Evolutionary conservation across 2,329 filamentous ascomycete species (phyloP).

Genomic region (Penicillium sp.): DNA sequence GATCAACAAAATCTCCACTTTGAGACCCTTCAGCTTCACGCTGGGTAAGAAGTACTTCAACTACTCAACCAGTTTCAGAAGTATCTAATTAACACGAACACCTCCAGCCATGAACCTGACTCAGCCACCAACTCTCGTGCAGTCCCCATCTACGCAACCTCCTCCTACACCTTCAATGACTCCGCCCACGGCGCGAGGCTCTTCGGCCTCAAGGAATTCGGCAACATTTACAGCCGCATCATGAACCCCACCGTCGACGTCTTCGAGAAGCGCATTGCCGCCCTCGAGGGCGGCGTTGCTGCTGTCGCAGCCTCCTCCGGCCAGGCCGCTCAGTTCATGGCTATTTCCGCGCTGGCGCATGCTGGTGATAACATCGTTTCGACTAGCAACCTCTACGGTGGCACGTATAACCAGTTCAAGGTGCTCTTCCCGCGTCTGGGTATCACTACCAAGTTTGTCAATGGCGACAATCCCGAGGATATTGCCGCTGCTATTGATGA

Average conservation of each 20-base stretch:
- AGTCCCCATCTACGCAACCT: constrained; percentile 94
- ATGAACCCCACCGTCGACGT: constrained; percentile 97
- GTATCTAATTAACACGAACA: background rate
- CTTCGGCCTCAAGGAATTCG: constrained; percentile 94
- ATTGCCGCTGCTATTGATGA: constrained; percentile 84
- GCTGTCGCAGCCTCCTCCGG: constrained; percentile 84
- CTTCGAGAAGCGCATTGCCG: constrained; percentile 95
- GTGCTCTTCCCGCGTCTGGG: constrained; percentile 85
- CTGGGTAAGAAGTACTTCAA: constrained; percentile 58
- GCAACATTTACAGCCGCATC: constrained; percentile 97
- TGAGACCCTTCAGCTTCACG: constrained; percentile 83
- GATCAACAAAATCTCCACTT: constrained; percentile 57
- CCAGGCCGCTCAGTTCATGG: constrained; percentile 90
- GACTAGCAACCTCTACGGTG: constrained; percentile 88
- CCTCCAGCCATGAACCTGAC: constrained; percentile 72
- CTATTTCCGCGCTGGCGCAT: constrained; percentile 79
- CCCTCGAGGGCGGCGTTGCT: constrained; percentile 86
- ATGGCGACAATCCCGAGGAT: constrained; percentile 76
- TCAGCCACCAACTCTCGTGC: constrained; percentile 81
- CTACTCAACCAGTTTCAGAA: too few species aligned
- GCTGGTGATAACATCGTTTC: constrained; percentile 91
- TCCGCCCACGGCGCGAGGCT: constrained; percentile 92
- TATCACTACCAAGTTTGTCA: constrained; percentile 83
- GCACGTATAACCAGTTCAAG: constrained; percentile 97
- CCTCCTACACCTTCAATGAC: constrained; percentile 93